phyloP scores from a whole-genome alignment of 306 rosid genomes.

The Citrullus amarus region DNA sequence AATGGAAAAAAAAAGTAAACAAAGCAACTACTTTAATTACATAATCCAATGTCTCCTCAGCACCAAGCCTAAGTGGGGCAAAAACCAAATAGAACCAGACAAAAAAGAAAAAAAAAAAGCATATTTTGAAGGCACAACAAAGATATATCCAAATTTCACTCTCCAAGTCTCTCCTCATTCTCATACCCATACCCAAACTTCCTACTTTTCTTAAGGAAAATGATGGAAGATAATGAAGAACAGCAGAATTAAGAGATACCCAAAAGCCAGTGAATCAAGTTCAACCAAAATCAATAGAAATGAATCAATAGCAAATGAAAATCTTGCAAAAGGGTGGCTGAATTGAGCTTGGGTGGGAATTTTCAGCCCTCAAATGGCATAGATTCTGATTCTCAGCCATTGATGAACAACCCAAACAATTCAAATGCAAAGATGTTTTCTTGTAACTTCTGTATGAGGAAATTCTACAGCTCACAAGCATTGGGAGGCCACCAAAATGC shows the following conservation, averaged over 20 bases:
- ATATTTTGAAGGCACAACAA: background rate
- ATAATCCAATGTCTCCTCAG: conserved; percentile 43
- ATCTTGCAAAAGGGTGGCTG: conserved; percentile 1
- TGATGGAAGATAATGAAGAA: background rate
- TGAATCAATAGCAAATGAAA: background rate
- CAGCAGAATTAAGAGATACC: background rate
- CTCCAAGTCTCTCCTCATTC: background rate
- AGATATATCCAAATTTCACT: conserved; percentile 15
- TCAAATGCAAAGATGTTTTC: conserved; percentile 40
- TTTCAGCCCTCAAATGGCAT: background rate
- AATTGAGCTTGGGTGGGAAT: conserved; percentile 3
- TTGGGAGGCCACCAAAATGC: conserved; percentile 96
- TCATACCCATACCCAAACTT: background rate
- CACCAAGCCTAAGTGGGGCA: conserved; percentile 43
- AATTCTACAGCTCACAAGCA: conserved; percentile 87
- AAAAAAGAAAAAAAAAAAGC: background rate
- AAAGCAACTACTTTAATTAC: conserved; percentile 46
- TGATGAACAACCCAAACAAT: background rate
- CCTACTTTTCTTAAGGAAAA: background rate
- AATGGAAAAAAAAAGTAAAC: conserved; percentile 6
- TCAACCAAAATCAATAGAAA: background rate
- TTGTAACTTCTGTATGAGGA: conserved; percentile 85
- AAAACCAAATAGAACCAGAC: background rate
- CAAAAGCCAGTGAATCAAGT: background rate
- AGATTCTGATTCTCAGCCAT: conserved; percentile 23